These are phyloP conservation scores for Aspergillus indologenus DNA, from an alignment of 495 filamentous ascomycete species.

Conservation along the genomic window DNA sequence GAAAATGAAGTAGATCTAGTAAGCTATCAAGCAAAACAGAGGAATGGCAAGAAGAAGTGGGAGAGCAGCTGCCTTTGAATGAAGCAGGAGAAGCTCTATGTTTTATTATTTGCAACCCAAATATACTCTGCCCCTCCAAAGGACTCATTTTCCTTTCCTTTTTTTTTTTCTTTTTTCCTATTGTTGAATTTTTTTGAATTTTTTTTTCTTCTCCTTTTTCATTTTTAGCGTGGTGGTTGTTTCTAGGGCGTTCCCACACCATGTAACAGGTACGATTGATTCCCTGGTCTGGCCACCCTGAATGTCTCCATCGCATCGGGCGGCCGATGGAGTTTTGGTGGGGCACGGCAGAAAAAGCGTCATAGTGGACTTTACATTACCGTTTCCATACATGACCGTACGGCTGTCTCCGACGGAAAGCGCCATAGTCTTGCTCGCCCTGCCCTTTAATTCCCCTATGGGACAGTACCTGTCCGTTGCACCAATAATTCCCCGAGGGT, in stretches of 20 bases:
- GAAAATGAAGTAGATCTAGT: background rate
- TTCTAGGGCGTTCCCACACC: conserved; percentile 20
- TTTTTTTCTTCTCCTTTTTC: conserved; percentile 14
- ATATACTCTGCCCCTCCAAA: conserved; percentile 2
- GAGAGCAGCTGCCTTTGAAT: conserved; percentile 27
- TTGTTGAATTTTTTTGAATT: conserved; percentile 10
- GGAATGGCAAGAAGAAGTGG: conserved; percentile 14
- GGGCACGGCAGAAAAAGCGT: conserved; percentile 17
- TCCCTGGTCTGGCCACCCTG: conserved; percentile 27
- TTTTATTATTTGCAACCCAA: conserved; percentile 11
- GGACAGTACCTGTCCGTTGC: background rate
- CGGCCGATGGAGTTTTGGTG: conserved; percentile 15
- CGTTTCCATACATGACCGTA: conserved; percentile 22
- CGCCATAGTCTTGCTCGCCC: background rate
- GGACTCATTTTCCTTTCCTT: conserved; percentile 7
- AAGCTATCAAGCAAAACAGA: conserved; percentile 1
- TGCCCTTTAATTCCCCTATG: conserved; percentile 7
- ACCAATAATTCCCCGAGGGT: conserved; percentile 5
- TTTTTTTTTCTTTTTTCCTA: conserved; percentile 8
- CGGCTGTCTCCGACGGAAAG: conserved; percentile 7
- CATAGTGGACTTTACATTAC: conserved; percentile 22
- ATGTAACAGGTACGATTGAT: conserved; percentile 26
- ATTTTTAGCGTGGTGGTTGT: conserved; percentile 10
- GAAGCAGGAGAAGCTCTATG: conserved; percentile 14
- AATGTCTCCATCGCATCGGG: conserved; percentile 17